A percentile compares a stretch with the other conserved stretches of the same genome.
phyloP scores from a whole-genome alignment of 1,139 yeast genomes.

The Arxiozyma telluris region DNA sequence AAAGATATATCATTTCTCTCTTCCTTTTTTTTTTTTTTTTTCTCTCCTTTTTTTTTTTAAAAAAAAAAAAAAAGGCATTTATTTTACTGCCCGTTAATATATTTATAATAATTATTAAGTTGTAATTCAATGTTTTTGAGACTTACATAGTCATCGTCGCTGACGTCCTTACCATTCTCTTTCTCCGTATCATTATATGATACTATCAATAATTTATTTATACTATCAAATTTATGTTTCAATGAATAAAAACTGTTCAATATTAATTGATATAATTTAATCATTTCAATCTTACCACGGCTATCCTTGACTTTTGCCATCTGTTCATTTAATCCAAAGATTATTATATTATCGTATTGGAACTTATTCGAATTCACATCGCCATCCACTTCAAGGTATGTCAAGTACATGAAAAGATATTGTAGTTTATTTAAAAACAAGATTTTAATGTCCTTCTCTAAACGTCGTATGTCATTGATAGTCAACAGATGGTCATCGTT shows the following conservation, averaged over 20 bases:
- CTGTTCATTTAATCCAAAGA: conserved; percentile 25
- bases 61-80: too few species aligned
- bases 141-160: too few species aligned
- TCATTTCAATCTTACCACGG: background rate
- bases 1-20: too few species aligned
- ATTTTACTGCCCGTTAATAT: background rate
- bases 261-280: background rate
- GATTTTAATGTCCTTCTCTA: conserved; percentile 18
- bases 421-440: conserved; percentile 25
- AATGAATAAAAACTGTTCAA: background rate
- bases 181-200: background rate
- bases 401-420: conserved; percentile 28
- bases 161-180: background rate
- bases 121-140: background rate
- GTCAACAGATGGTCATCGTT: conserved; percentile 12
- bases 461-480: conserved; percentile 13
- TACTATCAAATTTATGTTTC: background rate
- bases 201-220: background rate
- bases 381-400: conserved; percentile 24
- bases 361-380: conserved; percentile 1
- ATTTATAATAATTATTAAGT: background rate
- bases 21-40: too few species aligned
- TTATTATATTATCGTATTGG: conserved; percentile 16
- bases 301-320: conserved; percentile 6
- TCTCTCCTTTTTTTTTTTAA: too few species aligned